phyloP scores from a whole-genome alignment of 2,329 filamentous ascomycete species.

The Nothopassalora personata region DNA sequence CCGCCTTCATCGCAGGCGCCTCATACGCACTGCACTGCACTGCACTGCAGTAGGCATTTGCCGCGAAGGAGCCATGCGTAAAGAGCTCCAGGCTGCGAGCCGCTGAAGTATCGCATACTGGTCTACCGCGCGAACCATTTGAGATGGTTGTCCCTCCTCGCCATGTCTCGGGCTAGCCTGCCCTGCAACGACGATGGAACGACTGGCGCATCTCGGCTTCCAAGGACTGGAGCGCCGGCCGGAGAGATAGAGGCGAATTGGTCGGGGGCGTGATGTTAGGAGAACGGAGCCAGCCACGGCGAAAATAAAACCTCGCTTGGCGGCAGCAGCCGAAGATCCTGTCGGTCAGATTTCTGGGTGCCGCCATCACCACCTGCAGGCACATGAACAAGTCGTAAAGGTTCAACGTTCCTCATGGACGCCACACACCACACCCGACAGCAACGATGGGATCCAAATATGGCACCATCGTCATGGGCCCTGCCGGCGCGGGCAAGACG shows the following conservation, averaged over 20 bases:
- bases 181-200: not conserved
- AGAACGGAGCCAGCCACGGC: not conserved
- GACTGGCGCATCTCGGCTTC: not conserved
- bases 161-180: not conserved
- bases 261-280: not conserved
- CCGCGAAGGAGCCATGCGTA: not conserved
- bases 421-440: not conserved
- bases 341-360: not conserved
- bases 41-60: not conserved
- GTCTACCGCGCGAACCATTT: not conserved
- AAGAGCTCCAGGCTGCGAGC: not conserved
- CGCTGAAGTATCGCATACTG: not conserved
- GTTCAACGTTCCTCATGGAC: not conserved
- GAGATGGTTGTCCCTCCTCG: not conserved
- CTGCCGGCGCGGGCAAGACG: conserved; percentile 93
- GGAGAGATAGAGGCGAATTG: not conserved
- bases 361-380: not conserved
- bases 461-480: conserved; percentile 91
- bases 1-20: not conserved
- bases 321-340: not conserved
- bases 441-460: conserved; percentile 57
- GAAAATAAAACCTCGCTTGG: not conserved
- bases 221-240: not conserved
- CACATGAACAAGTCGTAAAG: not conserved
- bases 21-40: not conserved